Conservation (phyloP, 192 early-diverging fungal genomes). For the Coemansia sp. region DNA sequence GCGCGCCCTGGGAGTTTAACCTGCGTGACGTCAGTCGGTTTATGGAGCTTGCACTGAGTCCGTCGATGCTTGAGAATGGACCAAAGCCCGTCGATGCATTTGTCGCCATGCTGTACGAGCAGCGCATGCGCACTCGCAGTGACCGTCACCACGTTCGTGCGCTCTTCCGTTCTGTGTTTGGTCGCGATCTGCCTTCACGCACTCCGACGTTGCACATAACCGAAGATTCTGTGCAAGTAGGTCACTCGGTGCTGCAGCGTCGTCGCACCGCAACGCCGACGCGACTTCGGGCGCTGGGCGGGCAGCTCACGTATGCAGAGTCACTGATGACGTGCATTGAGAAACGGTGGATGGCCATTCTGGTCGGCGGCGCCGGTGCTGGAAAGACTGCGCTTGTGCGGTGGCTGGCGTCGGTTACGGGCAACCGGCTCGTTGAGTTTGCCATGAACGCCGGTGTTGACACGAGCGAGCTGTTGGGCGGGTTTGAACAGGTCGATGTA, state of each 20-base stretch:
- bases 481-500: conserved; percentile 94
- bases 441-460: conserved; percentile 94
- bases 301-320: conserved; percentile 65
- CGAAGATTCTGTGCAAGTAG: conserved; percentile 56
- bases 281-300: conserved; percentile 64
- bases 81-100: conserved; percentile 53
- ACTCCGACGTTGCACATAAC: conserved; percentile 53
- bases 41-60: conserved; percentile 68
- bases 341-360: conserved; percentile 86
- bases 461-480: conserved; percentile 91
- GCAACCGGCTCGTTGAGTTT: conserved; percentile 86
- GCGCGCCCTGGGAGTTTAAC: conserved; percentile 96
- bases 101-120: conserved; percentile 81
- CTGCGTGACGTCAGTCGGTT: conserved; percentile 95
- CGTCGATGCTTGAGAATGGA: conserved; percentile 16
- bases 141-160: conserved; percentile 65
- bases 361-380: conserved; percentile 77
- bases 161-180: conserved; percentile 60
- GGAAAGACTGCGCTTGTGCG: conserved; percentile 90
- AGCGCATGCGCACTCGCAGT: conserved; percentile 78
- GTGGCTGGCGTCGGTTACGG: conserved; percentile 74
- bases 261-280: conserved; percentile 22
- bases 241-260: conserved; percentile 60
- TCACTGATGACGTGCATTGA: conserved; percentile 84
- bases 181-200: conserved; percentile 1